These are phyloP conservation scores for Trichoderma sp. DNA, from an alignment of 2,329 filamentous ascomycete species.

Conservation along the genomic window DNA sequence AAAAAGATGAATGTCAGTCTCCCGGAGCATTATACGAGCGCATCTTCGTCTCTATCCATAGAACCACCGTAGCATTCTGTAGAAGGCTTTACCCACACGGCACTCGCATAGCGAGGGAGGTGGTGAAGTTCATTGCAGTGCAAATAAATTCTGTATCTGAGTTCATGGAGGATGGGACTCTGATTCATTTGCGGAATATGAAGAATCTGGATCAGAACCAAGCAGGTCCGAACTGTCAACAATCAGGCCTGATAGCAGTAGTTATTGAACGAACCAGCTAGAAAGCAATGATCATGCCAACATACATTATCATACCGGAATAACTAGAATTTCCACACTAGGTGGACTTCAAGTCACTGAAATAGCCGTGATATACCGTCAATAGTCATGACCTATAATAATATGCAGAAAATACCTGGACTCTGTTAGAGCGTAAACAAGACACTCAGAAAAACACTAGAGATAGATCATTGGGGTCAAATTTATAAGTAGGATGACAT, in stretches of 20 bases:
- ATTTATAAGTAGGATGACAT: too few species aligned
- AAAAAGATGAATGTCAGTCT: too few species aligned
- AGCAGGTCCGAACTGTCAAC: background rate
- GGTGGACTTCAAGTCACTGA: background rate
- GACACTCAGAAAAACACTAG: too few species aligned
- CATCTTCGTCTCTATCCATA: too few species aligned
- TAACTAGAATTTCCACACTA: background rate
- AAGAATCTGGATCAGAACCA: background rate
- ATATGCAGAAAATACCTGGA: too few species aligned
- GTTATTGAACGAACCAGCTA: background rate
- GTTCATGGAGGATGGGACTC: background rate
- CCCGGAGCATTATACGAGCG: too few species aligned
- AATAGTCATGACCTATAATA: too few species aligned
- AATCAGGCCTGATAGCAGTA: background rate
- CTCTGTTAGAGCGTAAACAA: too few species aligned
- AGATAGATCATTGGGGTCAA: too few species aligned
- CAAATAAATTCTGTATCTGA: background rate
- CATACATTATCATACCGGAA: background rate
- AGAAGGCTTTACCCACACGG: too few species aligned
- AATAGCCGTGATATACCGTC: background rate
- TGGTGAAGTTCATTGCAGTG: background rate
- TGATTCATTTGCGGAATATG: background rate
- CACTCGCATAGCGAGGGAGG: background rate
- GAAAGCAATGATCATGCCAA: background rate
- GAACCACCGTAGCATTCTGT: too few species aligned